Evolutionary conservation across 768 basidiomycete genomes (phyloP).

Genomic region (Russula lepida): DNA sequence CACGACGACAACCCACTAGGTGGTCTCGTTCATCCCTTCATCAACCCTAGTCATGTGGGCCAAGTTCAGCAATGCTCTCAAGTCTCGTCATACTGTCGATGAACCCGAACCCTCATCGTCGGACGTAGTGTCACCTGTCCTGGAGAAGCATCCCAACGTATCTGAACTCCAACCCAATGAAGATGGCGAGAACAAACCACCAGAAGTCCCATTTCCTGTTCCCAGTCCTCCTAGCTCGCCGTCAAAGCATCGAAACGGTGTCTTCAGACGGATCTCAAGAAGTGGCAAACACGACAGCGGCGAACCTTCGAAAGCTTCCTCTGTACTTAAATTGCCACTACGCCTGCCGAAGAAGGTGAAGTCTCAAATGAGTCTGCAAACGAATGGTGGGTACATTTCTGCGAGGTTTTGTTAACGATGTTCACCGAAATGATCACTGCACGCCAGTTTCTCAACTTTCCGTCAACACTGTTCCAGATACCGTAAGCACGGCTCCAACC

Average conservation of each 20-base stretch:
- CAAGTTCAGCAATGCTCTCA: constrained; percentile 17
- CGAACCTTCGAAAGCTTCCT: constrained; percentile 15
- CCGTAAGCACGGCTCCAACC: constrained; percentile 22
- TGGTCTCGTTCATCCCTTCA: not conserved
- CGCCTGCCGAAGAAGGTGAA: constrained; percentile 20
- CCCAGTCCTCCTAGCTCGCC: constrained; percentile 20
- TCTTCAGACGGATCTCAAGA: constrained; percentile 20
- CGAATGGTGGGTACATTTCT: constrained; percentile 9
- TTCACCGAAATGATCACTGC: not conserved
- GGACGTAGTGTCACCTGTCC: constrained; percentile 9
- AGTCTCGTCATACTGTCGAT: constrained; percentile 9
- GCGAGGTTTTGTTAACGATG: not conserved
- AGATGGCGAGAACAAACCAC: constrained; percentile 2
- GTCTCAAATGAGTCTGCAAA: constrained; percentile 16
- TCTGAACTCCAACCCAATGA: constrained; percentile 6
- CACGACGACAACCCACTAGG: constrained; percentile 2
- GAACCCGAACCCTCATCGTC: constrained; percentile 8
- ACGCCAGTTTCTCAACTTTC: constrained; percentile 14
- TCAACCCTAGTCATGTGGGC: constrained; percentile 16
- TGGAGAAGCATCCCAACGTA: constrained; percentile 16
- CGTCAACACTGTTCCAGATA: constrained; percentile 26
- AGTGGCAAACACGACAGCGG: constrained; percentile 12
- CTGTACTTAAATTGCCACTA: constrained; percentile 15
- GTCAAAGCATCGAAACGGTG: constrained; percentile 16
- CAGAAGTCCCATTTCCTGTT: constrained; percentile 16